Evolutionary conservation across 176 grass and related monocot species (phyloP).

Genomic region (Avena atlantica): DNA sequence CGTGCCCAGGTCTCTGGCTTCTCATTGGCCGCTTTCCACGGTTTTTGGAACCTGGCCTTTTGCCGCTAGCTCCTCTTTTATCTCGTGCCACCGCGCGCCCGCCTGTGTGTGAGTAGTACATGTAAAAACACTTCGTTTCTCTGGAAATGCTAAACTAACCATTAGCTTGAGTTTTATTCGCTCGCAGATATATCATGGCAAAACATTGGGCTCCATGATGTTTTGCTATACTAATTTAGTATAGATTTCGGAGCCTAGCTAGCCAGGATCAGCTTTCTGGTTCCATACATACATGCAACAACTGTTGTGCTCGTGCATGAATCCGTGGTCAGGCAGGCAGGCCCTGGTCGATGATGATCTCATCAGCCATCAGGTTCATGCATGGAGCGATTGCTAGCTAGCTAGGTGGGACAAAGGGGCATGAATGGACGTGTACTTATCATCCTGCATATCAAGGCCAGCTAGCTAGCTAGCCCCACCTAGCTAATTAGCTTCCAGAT

Average conservation of each 20-base stretch:
- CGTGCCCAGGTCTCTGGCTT: not conserved
- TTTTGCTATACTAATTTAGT: not conserved
- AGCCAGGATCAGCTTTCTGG: not conserved
- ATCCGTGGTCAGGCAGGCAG: not conserved
- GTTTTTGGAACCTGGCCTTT: conserved; percentile 32
- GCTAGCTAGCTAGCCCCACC: not conserved
- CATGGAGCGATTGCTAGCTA: not conserved
- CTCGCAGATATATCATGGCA: not conserved
- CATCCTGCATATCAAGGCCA: not conserved
- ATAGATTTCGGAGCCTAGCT: not conserved
- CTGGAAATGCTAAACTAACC: too few species aligned
- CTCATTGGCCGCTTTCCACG: conserved; percentile 47
- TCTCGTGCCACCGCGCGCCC: too few species aligned
- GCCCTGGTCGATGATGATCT: not conserved
- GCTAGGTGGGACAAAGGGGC: not conserved
- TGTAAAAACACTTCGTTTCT: too few species aligned
- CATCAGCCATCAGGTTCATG: not conserved
- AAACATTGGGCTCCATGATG: conserved; percentile 23
- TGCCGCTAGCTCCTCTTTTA: not conserved
- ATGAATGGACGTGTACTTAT: not conserved
- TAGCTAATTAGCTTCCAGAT: conserved; percentile 29
- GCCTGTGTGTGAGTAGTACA: too few species aligned
- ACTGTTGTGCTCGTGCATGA: conserved; percentile 34
- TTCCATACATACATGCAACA: not conserved
- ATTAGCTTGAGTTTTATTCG: too few species aligned